Percentiles rank a stretch among this genome's conserved stretches.
Evolutionary conservation across 257 asterid genomes (phyloP).

Genomic region (Eustoma russellianum): DNA sequence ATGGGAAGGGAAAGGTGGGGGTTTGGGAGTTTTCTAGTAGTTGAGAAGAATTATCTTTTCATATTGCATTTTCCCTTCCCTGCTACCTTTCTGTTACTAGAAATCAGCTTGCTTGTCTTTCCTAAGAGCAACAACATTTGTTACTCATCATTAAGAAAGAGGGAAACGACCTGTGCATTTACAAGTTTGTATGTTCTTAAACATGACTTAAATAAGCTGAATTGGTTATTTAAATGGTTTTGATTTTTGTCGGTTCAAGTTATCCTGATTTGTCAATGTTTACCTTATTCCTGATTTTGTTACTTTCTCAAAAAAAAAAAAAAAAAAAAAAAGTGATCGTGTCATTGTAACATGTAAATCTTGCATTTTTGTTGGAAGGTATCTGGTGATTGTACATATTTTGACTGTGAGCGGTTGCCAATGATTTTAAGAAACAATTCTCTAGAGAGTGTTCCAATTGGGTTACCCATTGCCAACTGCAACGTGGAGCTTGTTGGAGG

Average conservation of each 20-base stretch:
- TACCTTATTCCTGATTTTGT: neutral
- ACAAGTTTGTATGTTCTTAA: too few relatives aligned
- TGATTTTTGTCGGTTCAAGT: too few relatives aligned
- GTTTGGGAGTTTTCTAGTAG: too few relatives aligned
- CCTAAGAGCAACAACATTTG: too few relatives aligned
- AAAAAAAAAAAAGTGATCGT: neutral
- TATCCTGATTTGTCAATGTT: neutral
- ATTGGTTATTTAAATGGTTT: too few relatives aligned
- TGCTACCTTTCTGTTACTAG: too few relatives aligned
- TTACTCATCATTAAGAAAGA: too few relatives aligned
- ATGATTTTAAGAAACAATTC: slow-evolving; percentile 42
- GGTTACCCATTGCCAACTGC: slow-evolving; percentile 63
- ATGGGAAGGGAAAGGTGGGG: too few relatives aligned
- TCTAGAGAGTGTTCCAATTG: slow-evolving; percentile 64
- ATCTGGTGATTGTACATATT: slow-evolving; percentile 91
- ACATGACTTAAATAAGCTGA: too few relatives aligned
- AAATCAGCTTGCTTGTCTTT: too few relatives aligned
- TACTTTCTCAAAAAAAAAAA: neutral
- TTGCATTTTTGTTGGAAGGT: slow-evolving; percentile 36
- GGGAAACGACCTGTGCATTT: too few relatives aligned
- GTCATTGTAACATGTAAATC: neutral
- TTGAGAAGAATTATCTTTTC: neutral
- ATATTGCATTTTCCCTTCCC: too few relatives aligned
- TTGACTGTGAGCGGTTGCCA: slow-evolving; percentile 78
- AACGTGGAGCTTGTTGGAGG: slow-evolving; percentile 61